Evolutionary conservation across 169 alveolate species (phyloP).

Genomic region (Babesia caballi): DNA sequence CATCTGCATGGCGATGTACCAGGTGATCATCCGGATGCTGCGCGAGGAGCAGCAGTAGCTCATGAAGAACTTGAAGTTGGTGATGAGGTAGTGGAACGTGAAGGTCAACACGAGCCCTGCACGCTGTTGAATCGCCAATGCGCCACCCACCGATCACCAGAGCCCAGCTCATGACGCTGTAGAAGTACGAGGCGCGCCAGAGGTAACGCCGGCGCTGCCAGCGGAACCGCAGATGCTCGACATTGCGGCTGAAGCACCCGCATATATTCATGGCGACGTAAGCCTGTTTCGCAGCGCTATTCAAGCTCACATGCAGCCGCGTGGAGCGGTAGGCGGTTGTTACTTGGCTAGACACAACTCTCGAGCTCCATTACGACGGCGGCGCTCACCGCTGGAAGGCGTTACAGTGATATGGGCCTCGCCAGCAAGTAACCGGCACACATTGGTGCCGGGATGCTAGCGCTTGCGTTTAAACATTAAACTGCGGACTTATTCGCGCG

Average conservation of each 20-base stretch:
- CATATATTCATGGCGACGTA: slow-evolving; percentile 1
- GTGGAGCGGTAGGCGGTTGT: not conserved
- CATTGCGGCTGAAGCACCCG: slow-evolving; percentile 32
- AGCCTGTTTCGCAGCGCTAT: not conserved
- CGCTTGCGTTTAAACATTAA: no score
- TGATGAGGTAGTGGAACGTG: slow-evolving; percentile 69
- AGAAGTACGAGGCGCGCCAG: slow-evolving; percentile 79
- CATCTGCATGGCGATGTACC: slow-evolving; percentile 59
- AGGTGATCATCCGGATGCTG: slow-evolving; percentile 64
- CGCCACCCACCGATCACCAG: slow-evolving; percentile 52
- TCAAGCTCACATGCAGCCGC: not conserved
- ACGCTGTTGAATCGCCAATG: not conserved
- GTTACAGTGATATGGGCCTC: no score
- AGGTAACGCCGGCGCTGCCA: slow-evolving; percentile 79
- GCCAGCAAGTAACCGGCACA: no score
- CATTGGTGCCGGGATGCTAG: no score
- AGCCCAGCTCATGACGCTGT: slow-evolving; percentile 58
- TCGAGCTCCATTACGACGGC: no score
- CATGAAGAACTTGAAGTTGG: slow-evolving; percentile 69
- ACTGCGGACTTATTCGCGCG: no score
- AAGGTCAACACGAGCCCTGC: slow-evolving; percentile 61
- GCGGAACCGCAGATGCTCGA: slow-evolving; percentile 55
- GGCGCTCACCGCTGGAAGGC: no score
- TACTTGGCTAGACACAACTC: no score
- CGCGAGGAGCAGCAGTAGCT: slow-evolving; percentile 71